Evolutionary conservation across 495 filamentous ascomycete genomes (phyloP).

Genomic region (Podospora appendiculata): DNA sequence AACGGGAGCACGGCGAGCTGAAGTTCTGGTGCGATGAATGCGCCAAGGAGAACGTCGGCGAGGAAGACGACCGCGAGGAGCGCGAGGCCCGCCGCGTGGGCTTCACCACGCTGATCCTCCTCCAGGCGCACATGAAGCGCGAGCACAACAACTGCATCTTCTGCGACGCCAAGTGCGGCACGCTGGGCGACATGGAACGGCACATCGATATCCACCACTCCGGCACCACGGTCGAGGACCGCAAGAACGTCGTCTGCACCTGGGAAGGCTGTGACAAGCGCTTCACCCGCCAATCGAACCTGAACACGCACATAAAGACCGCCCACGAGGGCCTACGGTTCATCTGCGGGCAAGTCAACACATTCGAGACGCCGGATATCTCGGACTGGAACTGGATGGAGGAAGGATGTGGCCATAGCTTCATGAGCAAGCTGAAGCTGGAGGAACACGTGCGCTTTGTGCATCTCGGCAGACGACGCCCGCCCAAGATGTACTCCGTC

Average conservation of each 20-base stretch:
- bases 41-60: slow-evolving; percentile 15
- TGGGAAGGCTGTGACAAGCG: slow-evolving; percentile 56
- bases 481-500: slow-evolving; percentile 28
- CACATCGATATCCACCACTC: slow-evolving; percentile 68
- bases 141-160: slow-evolving; percentile 67
- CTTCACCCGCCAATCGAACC: slow-evolving; percentile 72
- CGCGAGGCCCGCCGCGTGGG: slow-evolving; percentile 30
- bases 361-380: slow-evolving; percentile 50
- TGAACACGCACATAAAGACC: slow-evolving; percentile 67
- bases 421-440: slow-evolving; percentile 62
- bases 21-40: slow-evolving; percentile 71
- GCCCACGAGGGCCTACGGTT: slow-evolving; percentile 66
- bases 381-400: slow-evolving; percentile 51
- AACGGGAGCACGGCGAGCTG: slow-evolving; percentile 57
- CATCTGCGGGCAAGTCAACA: slow-evolving; percentile 62
- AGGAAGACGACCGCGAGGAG: slow-evolving; percentile 12
- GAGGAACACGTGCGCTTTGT: slow-evolving; percentile 74
- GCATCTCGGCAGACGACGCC: slow-evolving; percentile 54
- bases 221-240: slow-evolving; percentile 49
- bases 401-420: slow-evolving; percentile 60
- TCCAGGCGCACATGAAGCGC: slow-evolving; percentile 63
- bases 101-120: slow-evolving; percentile 62
- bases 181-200: slow-evolving; percentile 51
- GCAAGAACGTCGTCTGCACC: slow-evolving; percentile 56
- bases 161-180: slow-evolving; percentile 58